phyloP scores from a whole-genome alignment of 805 yeast genomes.

The Barnettozyma wickerhamii region DNA sequence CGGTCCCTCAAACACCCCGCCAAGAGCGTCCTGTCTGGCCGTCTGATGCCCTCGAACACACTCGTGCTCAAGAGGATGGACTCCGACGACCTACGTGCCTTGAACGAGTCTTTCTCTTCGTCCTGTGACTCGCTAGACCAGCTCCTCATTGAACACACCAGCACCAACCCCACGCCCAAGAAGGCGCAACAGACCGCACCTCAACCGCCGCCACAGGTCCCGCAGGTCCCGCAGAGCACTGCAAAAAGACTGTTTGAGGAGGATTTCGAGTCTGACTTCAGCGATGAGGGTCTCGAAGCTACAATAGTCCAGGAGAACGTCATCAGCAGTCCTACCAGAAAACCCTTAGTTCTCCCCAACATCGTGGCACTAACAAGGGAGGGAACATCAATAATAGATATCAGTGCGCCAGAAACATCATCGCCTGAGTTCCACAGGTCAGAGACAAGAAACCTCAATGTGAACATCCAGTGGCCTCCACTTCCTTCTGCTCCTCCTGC shows the following conservation, averaged over 20 bases:
- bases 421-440: slow-evolving; percentile 26
- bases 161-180: neutral
- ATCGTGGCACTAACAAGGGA: neutral
- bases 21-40: neutral
- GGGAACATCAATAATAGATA: slow-evolving; percentile 5
- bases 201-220: neutral
- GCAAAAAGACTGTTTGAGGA: neutral
- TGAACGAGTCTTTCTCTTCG: slow-evolving; percentile 17
- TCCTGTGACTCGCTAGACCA: slow-evolving; percentile 5
- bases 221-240: too few species aligned
- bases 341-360: neutral
- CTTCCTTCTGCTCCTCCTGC: slow-evolving; percentile 1
- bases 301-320: neutral
- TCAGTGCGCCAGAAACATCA: slow-evolving; percentile 22
- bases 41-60: neutral
- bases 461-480: neutral
- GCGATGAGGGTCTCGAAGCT: neutral
- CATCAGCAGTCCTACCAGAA: neutral
- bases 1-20: neutral
- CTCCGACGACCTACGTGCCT: slow-evolving; percentile 18
- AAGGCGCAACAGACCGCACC: neutral
- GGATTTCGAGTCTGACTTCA: slow-evolving; percentile 4
- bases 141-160: slow-evolving; percentile 1
- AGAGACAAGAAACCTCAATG: slow-evolving; percentile 14
- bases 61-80: slow-evolving; percentile 10